These are phyloP conservation scores for Carallia pectinifolia DNA, from an alignment of 345 rosid genomes.

Conservation along the genomic window DNA sequence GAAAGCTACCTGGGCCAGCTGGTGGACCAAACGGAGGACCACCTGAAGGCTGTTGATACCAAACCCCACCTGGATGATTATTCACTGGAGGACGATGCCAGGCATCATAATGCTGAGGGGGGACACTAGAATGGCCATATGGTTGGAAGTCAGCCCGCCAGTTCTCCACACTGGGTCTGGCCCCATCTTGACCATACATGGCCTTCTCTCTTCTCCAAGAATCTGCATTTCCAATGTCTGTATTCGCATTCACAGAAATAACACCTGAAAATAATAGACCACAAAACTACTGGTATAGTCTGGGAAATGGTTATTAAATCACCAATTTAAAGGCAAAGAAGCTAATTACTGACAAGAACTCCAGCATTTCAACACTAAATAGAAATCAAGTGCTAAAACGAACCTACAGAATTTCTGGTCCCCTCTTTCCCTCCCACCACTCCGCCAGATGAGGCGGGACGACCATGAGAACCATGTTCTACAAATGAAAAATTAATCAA, in stretches of 20 bases:
- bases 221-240: constrained; percentile 36
- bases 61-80: constrained; percentile 77
- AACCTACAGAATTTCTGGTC: constrained; percentile 45
- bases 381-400: constrained; percentile 20
- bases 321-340: neutral
- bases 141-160: constrained; percentile 63
- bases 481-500: constrained; percentile 30
- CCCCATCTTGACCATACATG: constrained; percentile 55
- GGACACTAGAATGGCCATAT: constrained; percentile 53
- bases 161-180: constrained; percentile 51
- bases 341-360: neutral
- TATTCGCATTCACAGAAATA: constrained; percentile 36
- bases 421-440: constrained; percentile 42
- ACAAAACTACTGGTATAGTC: neutral
- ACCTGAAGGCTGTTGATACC: constrained; percentile 85
- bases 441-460: constrained; percentile 58
- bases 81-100: constrained; percentile 82
- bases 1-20: constrained; percentile 73
- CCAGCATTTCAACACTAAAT: neutral
- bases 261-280: constrained; percentile 31
- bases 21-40: constrained; percentile 74
- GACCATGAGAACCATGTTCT: constrained; percentile 49
- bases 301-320: neutral
- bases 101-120: constrained; percentile 63
- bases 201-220: constrained; percentile 71